These are phyloP conservation scores for Trichosporon faecale DNA, from an alignment of 1,284 basidiomycete species.

Conservation along the genomic window DNA sequence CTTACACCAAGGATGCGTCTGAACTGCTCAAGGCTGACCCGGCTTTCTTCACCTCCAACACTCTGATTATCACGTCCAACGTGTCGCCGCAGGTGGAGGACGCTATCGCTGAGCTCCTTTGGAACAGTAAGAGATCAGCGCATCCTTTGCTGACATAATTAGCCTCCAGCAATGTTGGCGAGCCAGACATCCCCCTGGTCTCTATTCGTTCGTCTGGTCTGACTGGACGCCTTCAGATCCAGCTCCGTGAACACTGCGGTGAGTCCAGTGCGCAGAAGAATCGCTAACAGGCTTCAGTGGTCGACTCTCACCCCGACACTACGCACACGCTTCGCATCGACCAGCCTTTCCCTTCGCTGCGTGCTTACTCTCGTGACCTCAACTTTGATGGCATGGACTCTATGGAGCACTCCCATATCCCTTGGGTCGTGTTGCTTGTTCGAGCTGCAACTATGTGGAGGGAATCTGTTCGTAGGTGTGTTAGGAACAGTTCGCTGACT, in stretches of 20 bases:
- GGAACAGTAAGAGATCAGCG: conserved; percentile 55
- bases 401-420: conserved; percentile 81
- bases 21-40: conserved; percentile 61
- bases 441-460: conserved; percentile 80
- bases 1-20: conserved; percentile 55
- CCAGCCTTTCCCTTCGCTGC: conserved; percentile 77
- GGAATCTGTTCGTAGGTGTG: conserved; percentile 36
- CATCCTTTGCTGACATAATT: conserved; percentile 16
- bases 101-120: conserved; percentile 64
- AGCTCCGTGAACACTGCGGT: conserved; percentile 82
- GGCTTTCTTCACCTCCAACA: conserved; percentile 60
- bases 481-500: conserved; percentile 8
- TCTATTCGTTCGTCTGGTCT: conserved; percentile 80
- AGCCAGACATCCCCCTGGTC: conserved; percentile 63
- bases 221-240: conserved; percentile 79
- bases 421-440: conserved; percentile 81
- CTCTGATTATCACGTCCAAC: conserved; percentile 82
- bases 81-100: conserved; percentile 60
- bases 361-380: conserved; percentile 66
- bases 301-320: conserved; percentile 88
- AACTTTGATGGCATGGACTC: conserved; percentile 73
- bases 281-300: conserved; percentile 57
- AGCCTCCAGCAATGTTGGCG: conserved; percentile 38
- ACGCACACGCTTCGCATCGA: conserved; percentile 81
- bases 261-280: conserved; percentile 45